Percentiles rank a stretch among this genome's conserved stretches.
Evolutionary conservation across 2,329 filamentous ascomycete genomes (phyloP).

Genomic region (Penicillium freii): DNA sequence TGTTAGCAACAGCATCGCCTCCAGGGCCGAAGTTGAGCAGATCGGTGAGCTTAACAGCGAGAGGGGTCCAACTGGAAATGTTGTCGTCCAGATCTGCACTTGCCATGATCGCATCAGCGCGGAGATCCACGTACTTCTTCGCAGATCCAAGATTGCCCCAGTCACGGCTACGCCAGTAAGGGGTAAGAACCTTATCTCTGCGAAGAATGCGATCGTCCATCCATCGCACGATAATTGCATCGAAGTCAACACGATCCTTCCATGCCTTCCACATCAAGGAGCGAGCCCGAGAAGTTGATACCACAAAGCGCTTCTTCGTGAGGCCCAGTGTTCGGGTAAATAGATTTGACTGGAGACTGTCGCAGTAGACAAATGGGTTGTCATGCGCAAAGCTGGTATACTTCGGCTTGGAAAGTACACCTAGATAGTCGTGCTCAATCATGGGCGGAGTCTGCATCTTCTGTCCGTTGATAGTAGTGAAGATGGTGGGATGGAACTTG

Average conservation of each 20-base stretch:
- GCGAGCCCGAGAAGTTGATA: slow-evolving; percentile 51
- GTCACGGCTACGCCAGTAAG: slow-evolving; percentile 49
- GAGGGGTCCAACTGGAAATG: slow-evolving; percentile 53
- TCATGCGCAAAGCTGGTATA: slow-evolving; percentile 49
- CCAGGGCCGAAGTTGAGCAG: slow-evolving; percentile 54
- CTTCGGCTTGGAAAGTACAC: slow-evolving; percentile 45
- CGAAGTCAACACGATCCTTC: slow-evolving; percentile 48
- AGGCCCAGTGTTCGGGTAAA: slow-evolving; percentile 34
- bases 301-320: slow-evolving; percentile 37
- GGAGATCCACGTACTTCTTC: slow-evolving; percentile 44
- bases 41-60: slow-evolving; percentile 53
- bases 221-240: slow-evolving; percentile 52
- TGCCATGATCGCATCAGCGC: slow-evolving; percentile 52
- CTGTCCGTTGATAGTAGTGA: slow-evolving; percentile 51
- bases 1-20: slow-evolving; percentile 54
- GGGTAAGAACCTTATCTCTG: slow-evolving; percentile 45
- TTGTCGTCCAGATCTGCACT: slow-evolving; percentile 53
- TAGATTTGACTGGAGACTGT: slow-evolving; percentile 36
- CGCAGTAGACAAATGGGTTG: slow-evolving; percentile 53
- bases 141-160: slow-evolving; percentile 45
- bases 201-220: slow-evolving; percentile 52
- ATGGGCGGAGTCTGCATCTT: slow-evolving; percentile 54
- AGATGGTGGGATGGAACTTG: slow-evolving; percentile 50
- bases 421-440: slow-evolving; percentile 50
- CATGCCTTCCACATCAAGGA: slow-evolving; percentile 53